phyloP scores from a whole-genome alignment of 2,329 filamentous ascomycete species.

The Arthrobotrys entomopaga region DNA sequence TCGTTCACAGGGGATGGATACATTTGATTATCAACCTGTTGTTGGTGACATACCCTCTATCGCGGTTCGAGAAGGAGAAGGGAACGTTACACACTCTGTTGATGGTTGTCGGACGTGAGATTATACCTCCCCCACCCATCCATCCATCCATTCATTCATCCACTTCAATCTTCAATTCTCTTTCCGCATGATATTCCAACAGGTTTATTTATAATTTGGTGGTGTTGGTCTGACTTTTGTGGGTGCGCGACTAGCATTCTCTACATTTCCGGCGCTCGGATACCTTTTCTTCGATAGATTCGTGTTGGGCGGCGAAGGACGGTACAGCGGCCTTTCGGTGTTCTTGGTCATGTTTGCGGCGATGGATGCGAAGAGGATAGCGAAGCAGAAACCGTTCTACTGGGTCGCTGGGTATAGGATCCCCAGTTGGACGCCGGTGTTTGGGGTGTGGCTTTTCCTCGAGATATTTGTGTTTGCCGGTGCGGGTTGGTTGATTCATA shows the following conservation, averaged over 20 bases:
- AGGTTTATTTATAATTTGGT: too few species aligned
- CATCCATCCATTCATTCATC: background rate
- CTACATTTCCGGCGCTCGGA: slow-evolving; percentile 80
- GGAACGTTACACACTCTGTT: slow-evolving; percentile 88
- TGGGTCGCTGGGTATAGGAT: slow-evolving; percentile 74
- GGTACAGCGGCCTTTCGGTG: slow-evolving; percentile 62
- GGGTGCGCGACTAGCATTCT: slow-evolving; percentile 77
- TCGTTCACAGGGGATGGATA: slow-evolving; percentile 83
- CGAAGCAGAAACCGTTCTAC: slow-evolving; percentile 75
- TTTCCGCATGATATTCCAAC: too few species aligned
- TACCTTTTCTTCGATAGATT: slow-evolving; percentile 83
- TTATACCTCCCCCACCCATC: slow-evolving; percentile 2
- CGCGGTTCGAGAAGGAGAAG: slow-evolving; percentile 91
- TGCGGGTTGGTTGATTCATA: slow-evolving; percentile 85
- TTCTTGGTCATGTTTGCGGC: slow-evolving; percentile 92
- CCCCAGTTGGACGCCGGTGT: slow-evolving; percentile 85
- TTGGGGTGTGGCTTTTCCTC: slow-evolving; percentile 76
- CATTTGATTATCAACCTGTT: slow-evolving; percentile 83
- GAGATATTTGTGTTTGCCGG: slow-evolving; percentile 80
- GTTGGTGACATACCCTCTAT: slow-evolving; percentile 85
- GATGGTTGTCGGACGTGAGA: slow-evolving; percentile 88
- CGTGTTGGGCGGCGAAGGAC: slow-evolving; percentile 72
- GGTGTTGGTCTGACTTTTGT: too few species aligned
- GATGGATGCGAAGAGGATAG: slow-evolving; percentile 86
- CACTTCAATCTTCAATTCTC: too few species aligned